Base-by-base conservation (phyloP, 2,329 filamentous ascomycete species). In the Ascochyta rabiei region DNA sequence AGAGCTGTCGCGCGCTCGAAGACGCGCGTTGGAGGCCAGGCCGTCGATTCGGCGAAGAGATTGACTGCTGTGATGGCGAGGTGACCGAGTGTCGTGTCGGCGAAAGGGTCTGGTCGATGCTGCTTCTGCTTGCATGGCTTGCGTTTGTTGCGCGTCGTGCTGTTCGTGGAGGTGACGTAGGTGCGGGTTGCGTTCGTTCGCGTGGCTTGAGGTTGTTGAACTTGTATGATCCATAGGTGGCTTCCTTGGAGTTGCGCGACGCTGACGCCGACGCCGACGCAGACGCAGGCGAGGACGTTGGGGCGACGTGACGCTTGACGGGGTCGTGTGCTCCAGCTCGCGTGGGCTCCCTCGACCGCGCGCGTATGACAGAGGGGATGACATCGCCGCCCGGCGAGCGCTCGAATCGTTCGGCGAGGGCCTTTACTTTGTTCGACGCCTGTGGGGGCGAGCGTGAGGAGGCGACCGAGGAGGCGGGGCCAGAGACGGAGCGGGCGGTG, bases 341-440 rank as follows among this genome's bases (percentile, higher is more conserved):
- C 10, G 50, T 43, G 13, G 66, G 64, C 6, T 64, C 64, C 33
- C 55, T 46, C 6, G 64, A 67, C 28, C 64, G 59, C 21, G 66
- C 64, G 49, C 63, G 63, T 39, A 63, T 57, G 10, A 59, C 56
- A 2, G 63, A 53, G 53, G 54, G 63, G n/a, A 57, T 53, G 10
- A 62, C 57, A 19, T 66, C 62, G 53, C 60, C 55, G 15, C 67
- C 64, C 18, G 70, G 59, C 13, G 71, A 64, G 18, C 70, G 70
- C 54, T 75, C 72, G 56, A 76, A 76, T 23, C 70, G 63, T 56
- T 74, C 69, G 1, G 73, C 72, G 38, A 76, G 68, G 33, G 67
- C 72, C 59, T 62, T 73, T 35, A 76, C 74, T 23, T 72, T 71
- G 69, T 69, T 52, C 57, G 70, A 56, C 31, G 59, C 43, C n/a